A percentile compares a stretch with the other conserved stretches of the same genome.
Conservation (phyloP, 768 basidiomycete species). For the Suillus americanus region DNA sequence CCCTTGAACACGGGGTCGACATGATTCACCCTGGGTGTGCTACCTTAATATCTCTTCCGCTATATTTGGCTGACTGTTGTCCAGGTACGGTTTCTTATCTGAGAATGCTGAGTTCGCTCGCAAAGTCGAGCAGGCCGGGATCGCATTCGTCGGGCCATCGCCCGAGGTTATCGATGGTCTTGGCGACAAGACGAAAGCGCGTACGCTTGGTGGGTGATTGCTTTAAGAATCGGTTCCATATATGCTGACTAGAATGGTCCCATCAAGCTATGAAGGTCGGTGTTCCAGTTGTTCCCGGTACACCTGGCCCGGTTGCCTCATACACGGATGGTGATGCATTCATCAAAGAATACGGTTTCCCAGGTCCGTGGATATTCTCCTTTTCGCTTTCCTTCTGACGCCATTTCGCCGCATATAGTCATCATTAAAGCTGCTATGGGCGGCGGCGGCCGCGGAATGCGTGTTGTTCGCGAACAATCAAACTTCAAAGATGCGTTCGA, state of each 20-base stretch:
- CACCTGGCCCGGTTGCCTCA: constrained; percentile 85
- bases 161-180: constrained; percentile 97
- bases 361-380: constrained; percentile 47
- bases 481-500: constrained; percentile 89
- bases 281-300: constrained; percentile 97
- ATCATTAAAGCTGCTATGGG: constrained; percentile 99
- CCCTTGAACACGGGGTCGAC: constrained; percentile 97
- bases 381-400: constrained; percentile 4
- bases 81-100: constrained; percentile 93
- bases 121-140: constrained; percentile 96
- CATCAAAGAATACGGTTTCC: constrained; percentile 95
- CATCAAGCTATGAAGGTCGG: constrained; percentile 77
- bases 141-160: constrained; percentile 94
- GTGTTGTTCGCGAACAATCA: constrained; percentile 92
- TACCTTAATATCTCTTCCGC: constrained; percentile 2
- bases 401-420: constrained; percentile 44
- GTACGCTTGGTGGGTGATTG: constrained; percentile 65
- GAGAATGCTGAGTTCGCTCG: constrained; percentile 97
- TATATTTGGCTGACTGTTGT: constrained; percentile 8
- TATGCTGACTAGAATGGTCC: constrained; percentile 7
- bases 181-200: constrained; percentile 98
- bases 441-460: constrained; percentile 98
- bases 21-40: constrained; percentile 98
- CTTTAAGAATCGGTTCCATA: constrained; percentile 6
- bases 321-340: constrained; percentile 84